Conservation (phyloP, 805 yeast genomes). For the Starmerella sp. region DNA sequence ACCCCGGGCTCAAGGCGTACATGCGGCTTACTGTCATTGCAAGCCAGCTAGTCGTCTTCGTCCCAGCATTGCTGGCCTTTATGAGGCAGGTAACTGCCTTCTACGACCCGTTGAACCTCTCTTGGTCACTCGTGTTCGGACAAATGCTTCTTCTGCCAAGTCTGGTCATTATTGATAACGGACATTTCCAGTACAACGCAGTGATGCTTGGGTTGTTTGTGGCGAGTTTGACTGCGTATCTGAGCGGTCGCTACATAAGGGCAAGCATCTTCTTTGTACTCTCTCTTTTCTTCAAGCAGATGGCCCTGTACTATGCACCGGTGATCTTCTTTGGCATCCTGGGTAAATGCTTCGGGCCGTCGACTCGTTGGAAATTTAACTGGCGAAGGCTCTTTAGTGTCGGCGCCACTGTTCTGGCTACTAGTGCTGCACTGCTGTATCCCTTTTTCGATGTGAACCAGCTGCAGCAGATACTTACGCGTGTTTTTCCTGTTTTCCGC, state of each 20-base stretch:
- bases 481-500: conserved; percentile 85
- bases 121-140: conserved; percentile 64
- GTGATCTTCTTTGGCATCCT: conserved; percentile 71
- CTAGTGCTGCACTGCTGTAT: conserved; percentile 41
- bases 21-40: conserved; percentile 74
- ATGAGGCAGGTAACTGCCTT: neutral
- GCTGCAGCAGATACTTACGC: conserved; percentile 43
- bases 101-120: conserved; percentile 24
- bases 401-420: conserved; percentile 48
- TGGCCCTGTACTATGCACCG: conserved; percentile 90
- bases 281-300: conserved; percentile 80
- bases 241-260: conserved; percentile 44
- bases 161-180: conserved; percentile 79
- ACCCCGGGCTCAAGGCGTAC: conserved; percentile 54
- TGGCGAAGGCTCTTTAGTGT: conserved; percentile 42
- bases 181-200: conserved; percentile 91
- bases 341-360: conserved; percentile 40
- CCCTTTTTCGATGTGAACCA: conserved; percentile 51
- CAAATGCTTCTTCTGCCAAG: conserved; percentile 79
- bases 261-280: conserved; percentile 71
- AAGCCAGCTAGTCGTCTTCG: conserved; percentile 61
- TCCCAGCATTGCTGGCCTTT: conserved; percentile 57
- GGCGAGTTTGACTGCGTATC: conserved; percentile 53
- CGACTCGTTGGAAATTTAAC: conserved; percentile 4
- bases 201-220: conserved; percentile 87